Conservation (phyloP, 495 filamentous ascomycete species). For the Aspergillus leporis region DNA sequence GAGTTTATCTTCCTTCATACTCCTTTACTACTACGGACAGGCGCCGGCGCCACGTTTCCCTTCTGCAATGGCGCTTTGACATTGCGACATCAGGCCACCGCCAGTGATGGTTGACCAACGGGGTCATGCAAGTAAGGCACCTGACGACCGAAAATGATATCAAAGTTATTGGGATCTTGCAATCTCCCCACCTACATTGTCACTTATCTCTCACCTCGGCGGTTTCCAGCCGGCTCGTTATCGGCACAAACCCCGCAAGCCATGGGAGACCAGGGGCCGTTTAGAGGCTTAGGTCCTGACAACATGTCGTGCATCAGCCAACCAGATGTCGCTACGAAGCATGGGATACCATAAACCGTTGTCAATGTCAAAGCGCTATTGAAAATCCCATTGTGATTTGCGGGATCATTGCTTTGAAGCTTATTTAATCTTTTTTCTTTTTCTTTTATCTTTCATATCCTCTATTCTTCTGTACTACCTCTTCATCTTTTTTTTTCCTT, state of each 20-base stretch:
- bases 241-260: slow-evolving; percentile 23
- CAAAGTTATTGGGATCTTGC: slow-evolving; percentile 10
- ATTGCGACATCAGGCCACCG: slow-evolving; percentile 14
- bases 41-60: slow-evolving; percentile 25
- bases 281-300: slow-evolving; percentile 5
- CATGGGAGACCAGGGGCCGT: slow-evolving; percentile 2
- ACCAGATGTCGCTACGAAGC: slow-evolving; percentile 7
- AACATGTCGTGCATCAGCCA: slow-evolving; percentile 1
- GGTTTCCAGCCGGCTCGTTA: slow-evolving; percentile 9
- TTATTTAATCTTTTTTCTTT: slow-evolving; percentile 19
- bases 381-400: slow-evolving; percentile 12
- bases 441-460: too few species aligned
- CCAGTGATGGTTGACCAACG: not conserved
- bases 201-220: slow-evolving; percentile 15
- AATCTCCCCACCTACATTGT: slow-evolving; percentile 9
- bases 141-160: slow-evolving; percentile 16
- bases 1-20: slow-evolving; percentile 11
- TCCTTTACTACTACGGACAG: slow-evolving; percentile 11
- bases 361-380: slow-evolving; percentile 18
- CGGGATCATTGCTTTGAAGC: not conserved
- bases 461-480: slow-evolving; percentile 15
- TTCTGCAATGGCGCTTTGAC: slow-evolving; percentile 20
- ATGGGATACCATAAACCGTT: slow-evolving; percentile 6
- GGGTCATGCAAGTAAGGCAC: slow-evolving; percentile 11
- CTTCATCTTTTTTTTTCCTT: slow-evolving; percentile 19